Base-by-base conservation (phyloP, 2,329 filamentous ascomycete genomes). In the Exophiala xenobiotica region DNA sequence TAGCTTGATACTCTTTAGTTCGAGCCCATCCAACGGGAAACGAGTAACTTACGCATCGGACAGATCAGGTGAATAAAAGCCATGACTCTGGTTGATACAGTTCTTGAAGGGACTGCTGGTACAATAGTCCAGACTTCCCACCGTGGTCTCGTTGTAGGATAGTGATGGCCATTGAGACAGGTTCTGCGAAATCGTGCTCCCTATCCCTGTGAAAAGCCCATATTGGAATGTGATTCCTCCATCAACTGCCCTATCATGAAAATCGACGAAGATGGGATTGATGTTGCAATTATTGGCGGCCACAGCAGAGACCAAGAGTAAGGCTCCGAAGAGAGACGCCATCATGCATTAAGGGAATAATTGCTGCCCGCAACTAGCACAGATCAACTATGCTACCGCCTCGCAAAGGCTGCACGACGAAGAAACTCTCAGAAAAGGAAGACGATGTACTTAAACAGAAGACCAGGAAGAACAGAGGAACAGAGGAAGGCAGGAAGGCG, bases 131-230 rank as follows among this genome's bases (percentile, higher is more conserved):
- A 54, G 53, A 14, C 64, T 60, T 3, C 69, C 66, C 22, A 74
- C 68, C 0, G 67, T 69, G 8, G 70, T 73, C 50, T 73, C 69
- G 51, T 74, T 74, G 38, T 69, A 65, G 24, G 62, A 57, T 51
- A 75, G 55, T 20, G 70, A 71, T 3, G 71, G 71, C 70, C 70
- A 74, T 12, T 73, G 58, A 40, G 70, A 73, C 44, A 73, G 67
- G 52, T 75, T 75, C 53, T 74, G 71, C 55, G 70, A 67, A 18
- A 44, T 19, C 1, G 70, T 69, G 6, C 66, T 66, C 6, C 71
- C 72, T 6, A 73, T 62, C 16, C 72, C 72, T 26, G 73, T 69
- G 61, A 74, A 74, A 2, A 70, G 69, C 41, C 72, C 72, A 64
- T 74, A 74, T 49, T 73, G 71, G 41, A 70, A 68, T 14, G 37